phyloP scores from a whole-genome alignment of 2,329 filamentous ascomycete genomes.

The Fusarium incarnatum region DNA sequence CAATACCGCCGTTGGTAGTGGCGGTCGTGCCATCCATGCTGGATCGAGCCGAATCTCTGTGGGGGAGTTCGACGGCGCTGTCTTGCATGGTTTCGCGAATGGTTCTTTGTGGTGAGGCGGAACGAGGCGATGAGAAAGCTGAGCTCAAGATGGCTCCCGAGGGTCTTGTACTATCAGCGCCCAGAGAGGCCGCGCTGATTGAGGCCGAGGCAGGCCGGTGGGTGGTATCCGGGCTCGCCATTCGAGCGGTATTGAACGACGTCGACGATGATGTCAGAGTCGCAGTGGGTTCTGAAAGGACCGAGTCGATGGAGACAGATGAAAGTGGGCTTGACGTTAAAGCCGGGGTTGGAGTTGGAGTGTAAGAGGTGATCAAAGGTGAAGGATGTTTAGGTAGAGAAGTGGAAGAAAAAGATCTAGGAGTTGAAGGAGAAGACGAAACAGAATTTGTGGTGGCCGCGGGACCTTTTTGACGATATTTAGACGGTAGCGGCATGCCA shows the following conservation, averaged over 20 bases:
- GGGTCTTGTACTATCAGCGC: constrained; percentile 23
- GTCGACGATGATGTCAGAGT: constrained; percentile 36
- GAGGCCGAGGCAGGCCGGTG: constrained; percentile 15
- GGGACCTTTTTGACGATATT: constrained; percentile 43
- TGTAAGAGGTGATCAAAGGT: constrained; percentile 15
- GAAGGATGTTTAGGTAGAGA: constrained; percentile 21
- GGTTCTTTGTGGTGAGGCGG: constrained; percentile 14
- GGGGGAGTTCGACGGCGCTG: constrained; percentile 48
- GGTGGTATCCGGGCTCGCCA: constrained; percentile 30
- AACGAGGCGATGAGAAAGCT: constrained; percentile 23
- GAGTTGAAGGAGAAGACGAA: constrained; percentile 32
- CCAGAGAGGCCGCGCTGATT: constrained; percentile 9
- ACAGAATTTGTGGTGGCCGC: constrained; percentile 22
- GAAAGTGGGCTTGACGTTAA: constrained; percentile 23
- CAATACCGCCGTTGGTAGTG: constrained; percentile 21
- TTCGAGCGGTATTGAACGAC: constrained; percentile 11
- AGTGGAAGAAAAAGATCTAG: constrained; percentile 25
- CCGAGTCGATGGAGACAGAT: constrained; percentile 34
- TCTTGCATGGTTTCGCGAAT: constrained; percentile 48
- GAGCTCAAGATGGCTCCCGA: constrained; percentile 16
- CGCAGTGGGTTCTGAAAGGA: constrained; percentile 33
- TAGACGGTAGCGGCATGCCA: constrained; percentile 48
- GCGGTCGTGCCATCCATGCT: constrained; percentile 45
- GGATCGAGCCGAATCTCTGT: constrained; percentile 46
- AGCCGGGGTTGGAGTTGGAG: not conserved